Evolutionary conservation across 371 early-diverging fungal genomes (phyloP).

Genomic region (Catenaria anguillulae): DNA sequence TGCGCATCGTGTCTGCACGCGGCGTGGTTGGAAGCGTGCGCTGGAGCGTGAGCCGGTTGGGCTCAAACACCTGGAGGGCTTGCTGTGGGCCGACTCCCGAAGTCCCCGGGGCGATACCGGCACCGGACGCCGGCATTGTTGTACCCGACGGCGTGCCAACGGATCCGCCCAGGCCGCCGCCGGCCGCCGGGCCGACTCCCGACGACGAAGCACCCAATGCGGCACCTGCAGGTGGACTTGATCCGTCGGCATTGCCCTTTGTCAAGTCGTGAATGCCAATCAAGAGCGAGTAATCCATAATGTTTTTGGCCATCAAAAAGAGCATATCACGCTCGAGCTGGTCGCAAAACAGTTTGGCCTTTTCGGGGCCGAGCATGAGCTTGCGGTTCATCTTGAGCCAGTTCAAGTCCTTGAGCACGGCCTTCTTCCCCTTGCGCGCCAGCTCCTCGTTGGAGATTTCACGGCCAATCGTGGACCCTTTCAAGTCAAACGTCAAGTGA

Average conservation of each 20-base stretch:
- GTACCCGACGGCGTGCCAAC: no score
- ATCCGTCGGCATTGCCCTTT: conserved; percentile 66
- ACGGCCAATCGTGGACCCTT: conserved; percentile 85
- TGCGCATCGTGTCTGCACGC: neutral
- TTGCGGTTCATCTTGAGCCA: conserved; percentile 59
- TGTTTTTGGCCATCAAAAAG: conserved; percentile 38
- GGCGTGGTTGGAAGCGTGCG: conserved; percentile 22
- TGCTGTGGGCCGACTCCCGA: no score
- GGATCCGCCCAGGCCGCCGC: no score
- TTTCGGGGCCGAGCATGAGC: conserved; percentile 70
- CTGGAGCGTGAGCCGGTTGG: conserved; percentile 31
- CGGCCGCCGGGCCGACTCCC: conserved; percentile 20
- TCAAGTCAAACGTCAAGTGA: conserved; percentile 87
- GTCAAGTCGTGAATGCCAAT: conserved; percentile 74
- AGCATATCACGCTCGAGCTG: conserved; percentile 73
- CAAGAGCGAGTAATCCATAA: conserved; percentile 95
- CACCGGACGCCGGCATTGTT: no score
- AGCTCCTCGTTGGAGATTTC: conserved; percentile 55
- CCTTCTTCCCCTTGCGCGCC: conserved; percentile 49
- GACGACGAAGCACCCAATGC: conserved; percentile 54
- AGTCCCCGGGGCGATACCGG: no score
- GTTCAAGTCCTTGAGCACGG: conserved; percentile 88
- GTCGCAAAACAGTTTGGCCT: conserved; percentile 50
- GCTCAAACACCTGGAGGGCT: conserved; percentile 13
- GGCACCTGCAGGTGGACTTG: neutral